These are phyloP conservation scores for Ophiosphaerella narmari DNA, from an alignment of 2,329 filamentous ascomycete genomes.

Conservation along the genomic window DNA sequence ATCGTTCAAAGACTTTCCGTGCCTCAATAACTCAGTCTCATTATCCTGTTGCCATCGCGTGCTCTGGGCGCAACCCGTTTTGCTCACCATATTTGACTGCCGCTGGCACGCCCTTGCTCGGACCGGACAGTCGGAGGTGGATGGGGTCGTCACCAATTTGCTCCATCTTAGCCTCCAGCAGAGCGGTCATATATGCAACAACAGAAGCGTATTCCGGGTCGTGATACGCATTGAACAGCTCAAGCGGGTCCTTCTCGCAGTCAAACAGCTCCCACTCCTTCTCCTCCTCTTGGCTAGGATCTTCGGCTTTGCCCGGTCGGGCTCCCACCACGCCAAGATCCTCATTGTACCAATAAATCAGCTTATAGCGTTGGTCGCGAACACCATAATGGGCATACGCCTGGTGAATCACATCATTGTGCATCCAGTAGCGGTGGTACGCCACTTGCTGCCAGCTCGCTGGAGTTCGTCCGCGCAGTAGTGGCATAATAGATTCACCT, in stretches of 20 bases:
- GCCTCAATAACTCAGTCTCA: no score
- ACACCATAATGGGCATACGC: slow-evolving; percentile 60
- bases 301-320: slow-evolving; percentile 40
- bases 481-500: slow-evolving; percentile 50
- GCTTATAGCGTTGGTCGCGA: slow-evolving; percentile 57
- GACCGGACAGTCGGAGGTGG: slow-evolving; percentile 3
- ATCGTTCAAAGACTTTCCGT: no score
- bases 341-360: slow-evolving; percentile 63
- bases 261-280: slow-evolving; percentile 62
- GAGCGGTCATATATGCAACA: slow-evolving; percentile 39
- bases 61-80: no score
- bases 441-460: slow-evolving; percentile 57
- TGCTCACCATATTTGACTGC: no score
- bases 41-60: no score
- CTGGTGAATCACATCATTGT: slow-evolving; percentile 56
- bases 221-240: slow-evolving; percentile 52
- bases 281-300: slow-evolving; percentile 20
- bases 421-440: slow-evolving; percentile 63
- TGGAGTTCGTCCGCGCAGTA: slow-evolving; percentile 49
- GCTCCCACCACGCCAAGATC: slow-evolving; percentile 54
- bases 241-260: slow-evolving; percentile 54
- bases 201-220: slow-evolving; percentile 37
- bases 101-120: no score
- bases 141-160: slow-evolving; percentile 56
- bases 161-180: slow-evolving; percentile 54